phyloP scores from a whole-genome alignment of 176 grass and related monocot genomes.

The Saccharum officinarum region DNA sequence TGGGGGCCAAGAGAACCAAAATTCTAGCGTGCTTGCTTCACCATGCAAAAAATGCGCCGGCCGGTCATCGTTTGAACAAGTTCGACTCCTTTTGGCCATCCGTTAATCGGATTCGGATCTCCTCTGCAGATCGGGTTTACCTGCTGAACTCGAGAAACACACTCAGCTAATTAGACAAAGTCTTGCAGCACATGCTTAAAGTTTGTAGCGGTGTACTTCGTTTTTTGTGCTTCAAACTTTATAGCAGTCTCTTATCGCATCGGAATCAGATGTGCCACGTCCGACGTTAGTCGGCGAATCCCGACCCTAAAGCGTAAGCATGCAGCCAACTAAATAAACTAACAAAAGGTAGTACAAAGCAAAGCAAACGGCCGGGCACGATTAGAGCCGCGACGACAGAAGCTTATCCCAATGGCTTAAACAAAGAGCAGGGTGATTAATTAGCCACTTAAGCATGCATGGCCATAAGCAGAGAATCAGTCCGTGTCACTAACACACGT shows the following conservation, averaged over 20 bases:
- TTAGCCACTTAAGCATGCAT: neutral
- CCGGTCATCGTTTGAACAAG: neutral
- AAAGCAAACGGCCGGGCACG: neutral
- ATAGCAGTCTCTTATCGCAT: conserved; percentile 1
- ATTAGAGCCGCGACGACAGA: neutral
- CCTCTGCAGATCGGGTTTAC: neutral
- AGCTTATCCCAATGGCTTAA: conserved; percentile 26
- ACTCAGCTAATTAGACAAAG: neutral
- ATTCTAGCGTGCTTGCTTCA: neutral
- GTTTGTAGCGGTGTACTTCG: neutral
- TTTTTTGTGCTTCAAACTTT: neutral
- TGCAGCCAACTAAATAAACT: neutral
- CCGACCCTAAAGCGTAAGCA: neutral
- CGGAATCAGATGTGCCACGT: conserved; percentile 31
- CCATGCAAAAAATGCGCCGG: neutral
- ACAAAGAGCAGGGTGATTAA: neutral
- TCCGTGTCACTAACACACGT: neutral
- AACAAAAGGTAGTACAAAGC: neutral
- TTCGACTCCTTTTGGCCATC: neutral
- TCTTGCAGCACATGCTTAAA: neutral
- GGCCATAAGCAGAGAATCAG: neutral
- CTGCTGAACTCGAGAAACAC: neutral
- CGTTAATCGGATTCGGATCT: too few species aligned
- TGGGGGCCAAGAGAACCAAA: neutral
- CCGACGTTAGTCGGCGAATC: conserved; percentile 8